Conservation (phyloP, 192 early-diverging fungal species). For the Coemansia sp. region DNA sequence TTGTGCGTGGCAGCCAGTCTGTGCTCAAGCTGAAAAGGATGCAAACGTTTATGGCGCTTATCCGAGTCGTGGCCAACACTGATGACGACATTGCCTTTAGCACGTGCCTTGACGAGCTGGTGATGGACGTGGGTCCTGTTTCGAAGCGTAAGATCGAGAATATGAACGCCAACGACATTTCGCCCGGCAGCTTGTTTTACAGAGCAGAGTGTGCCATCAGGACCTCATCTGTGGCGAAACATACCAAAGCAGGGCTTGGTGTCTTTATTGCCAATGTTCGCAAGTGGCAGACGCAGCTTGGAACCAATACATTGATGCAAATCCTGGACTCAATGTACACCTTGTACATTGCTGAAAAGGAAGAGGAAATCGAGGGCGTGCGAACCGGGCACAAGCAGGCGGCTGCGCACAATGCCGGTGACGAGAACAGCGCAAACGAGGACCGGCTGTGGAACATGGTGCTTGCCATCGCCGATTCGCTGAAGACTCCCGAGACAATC, state of each 20-base stretch:
- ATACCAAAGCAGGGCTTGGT: slow-evolving; percentile 13
- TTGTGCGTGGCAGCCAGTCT: slow-evolving; percentile 46
- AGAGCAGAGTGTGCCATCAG: background rate
- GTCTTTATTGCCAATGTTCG: slow-evolving; percentile 17
- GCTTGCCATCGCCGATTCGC: slow-evolving; percentile 27
- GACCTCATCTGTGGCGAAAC: slow-evolving; percentile 7
- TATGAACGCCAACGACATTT: background rate
- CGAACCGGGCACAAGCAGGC: background rate
- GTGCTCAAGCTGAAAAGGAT: slow-evolving; percentile 36
- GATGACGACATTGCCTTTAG: slow-evolving; percentile 35
- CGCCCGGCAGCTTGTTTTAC: slow-evolving; percentile 6
- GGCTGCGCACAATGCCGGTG: background rate
- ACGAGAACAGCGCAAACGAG: background rate
- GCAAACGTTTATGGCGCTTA: slow-evolving; percentile 41
- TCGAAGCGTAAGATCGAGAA: slow-evolving; percentile 2
- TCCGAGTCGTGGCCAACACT: slow-evolving; percentile 33
- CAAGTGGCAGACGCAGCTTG: slow-evolving; percentile 17
- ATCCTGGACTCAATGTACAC: slow-evolving; percentile 21
- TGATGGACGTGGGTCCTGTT: slow-evolving; percentile 22
- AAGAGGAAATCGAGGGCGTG: background rate
- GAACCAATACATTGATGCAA: slow-evolving; percentile 4
- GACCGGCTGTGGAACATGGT: slow-evolving; percentile 29
- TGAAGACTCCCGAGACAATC: background rate
- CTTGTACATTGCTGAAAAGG: slow-evolving; percentile 12
- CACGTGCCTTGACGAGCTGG: slow-evolving; percentile 29